Base-by-base conservation (phyloP, 108 stramenopile species). In the Cyclotella baltica region DNA sequence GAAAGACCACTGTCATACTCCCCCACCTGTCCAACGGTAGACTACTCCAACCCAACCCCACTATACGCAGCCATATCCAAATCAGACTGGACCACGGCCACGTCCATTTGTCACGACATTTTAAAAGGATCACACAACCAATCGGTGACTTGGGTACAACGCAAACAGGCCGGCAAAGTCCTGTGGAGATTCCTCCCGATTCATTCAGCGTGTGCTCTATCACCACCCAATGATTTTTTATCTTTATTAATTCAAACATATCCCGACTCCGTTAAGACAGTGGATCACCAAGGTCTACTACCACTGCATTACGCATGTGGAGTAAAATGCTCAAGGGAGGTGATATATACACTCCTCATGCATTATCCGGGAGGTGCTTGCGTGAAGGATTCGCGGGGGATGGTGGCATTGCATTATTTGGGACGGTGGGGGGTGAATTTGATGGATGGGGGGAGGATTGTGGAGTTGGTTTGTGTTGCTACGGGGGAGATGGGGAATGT, bases 251-350 rank as follows among this genome's bases (percentile, higher is more conserved):
- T 95, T 15, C 74, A 81, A 29, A 84, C 88, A 20, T 88, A 92
- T 67, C 89, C 87, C n/a, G 80, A 85, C 34, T 90, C 89, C 28
- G 79, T 88, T 28, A 72, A 78, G 40, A 90, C 88, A 27, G 48
- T 82, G 50, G 93, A 95, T 58, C 90, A 95, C 68, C 93, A 95
- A 74, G 93, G 93, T 19, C 86, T 95, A 85, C 86, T 88, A 27
- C 85, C 93, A 30, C 77, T 95, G n/a, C 93, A 95, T 70, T 95
- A 95, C 61, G 93, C 93, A 2, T 89, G 89, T 70, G 91, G 93
- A 18, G 88, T 88, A 62, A 86, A 89, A 76, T 88, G 89, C 10
- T 69, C 70, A 18, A 75, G 86, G 16, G 91, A 92, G 28, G 83
- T 90, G n/a, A 83, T 92, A 58, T 89, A 90, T 38, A 19, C 80